Conservation (phyloP, 306 rosid species). For the Lathyrus oleraceus region DNA sequence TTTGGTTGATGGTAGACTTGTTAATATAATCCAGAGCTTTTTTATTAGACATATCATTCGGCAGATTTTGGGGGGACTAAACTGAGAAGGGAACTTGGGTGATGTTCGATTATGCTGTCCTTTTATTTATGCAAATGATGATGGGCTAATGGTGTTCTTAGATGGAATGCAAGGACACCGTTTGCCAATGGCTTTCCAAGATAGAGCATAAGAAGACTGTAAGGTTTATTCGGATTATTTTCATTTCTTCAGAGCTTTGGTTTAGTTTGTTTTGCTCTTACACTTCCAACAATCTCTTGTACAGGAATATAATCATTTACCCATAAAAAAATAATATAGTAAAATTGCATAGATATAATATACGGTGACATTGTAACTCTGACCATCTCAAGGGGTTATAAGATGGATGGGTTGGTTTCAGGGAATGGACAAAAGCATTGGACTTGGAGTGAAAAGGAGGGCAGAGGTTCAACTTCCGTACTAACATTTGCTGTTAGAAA, state of each 20-base stretch:
- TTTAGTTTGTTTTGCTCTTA: constrained; percentile 7
- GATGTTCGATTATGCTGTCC: constrained; percentile 3
- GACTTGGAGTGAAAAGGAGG: background rate
- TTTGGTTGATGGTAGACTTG: too few species aligned
- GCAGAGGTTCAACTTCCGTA: background rate
- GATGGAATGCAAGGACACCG: constrained; percentile 3
- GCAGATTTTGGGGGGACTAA: constrained; percentile 18
- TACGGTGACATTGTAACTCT: constrained; percentile 4
- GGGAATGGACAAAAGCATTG: background rate
- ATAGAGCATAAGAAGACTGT: background rate
- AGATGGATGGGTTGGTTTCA: background rate
- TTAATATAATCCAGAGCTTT: constrained; percentile 20
- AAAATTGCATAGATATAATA: constrained; percentile 8
- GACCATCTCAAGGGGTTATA: background rate
- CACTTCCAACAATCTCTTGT: constrained; percentile 25
- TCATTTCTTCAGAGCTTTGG: constrained; percentile 31
- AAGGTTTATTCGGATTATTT: constrained; percentile 1
- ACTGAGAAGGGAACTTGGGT: constrained; percentile 18
- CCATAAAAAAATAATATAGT: constrained; percentile 1
- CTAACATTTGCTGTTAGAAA: background rate
- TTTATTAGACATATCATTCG: background rate
- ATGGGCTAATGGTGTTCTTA: constrained; percentile 4
- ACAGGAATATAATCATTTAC: constrained; percentile 17
- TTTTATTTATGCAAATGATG: constrained; percentile 9
- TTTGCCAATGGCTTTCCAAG: too few species aligned